Percentiles rank a stretch among this genome's conserved stretches.
phyloP scores from a whole-genome alignment of 1,284 basidiomycete genomes.

The Heterobasidion annosum region DNA sequence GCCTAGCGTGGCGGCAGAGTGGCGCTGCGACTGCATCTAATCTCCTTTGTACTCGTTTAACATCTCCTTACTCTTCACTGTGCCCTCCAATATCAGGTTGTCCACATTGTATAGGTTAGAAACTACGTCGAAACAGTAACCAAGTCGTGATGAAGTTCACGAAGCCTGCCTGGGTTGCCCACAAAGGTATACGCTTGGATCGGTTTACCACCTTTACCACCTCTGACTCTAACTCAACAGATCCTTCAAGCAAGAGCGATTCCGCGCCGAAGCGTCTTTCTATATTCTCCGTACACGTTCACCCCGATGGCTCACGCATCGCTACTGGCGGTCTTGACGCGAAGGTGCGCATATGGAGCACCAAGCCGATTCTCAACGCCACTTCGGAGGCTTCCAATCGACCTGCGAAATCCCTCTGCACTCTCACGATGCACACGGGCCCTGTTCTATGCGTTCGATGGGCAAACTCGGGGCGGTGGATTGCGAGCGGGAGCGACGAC shows the following conservation, averaged over 20 bases:
- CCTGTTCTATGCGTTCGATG: conserved; percentile 93
- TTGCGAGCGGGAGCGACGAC: conserved; percentile 96
- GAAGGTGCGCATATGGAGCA: conserved; percentile 97
- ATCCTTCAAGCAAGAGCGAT: conserved; percentile 13
- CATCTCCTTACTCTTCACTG: too few relatives aligned
- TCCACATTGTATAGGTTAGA: too few relatives aligned
- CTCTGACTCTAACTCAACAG: conserved; percentile 4
- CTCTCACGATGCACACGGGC: conserved; percentile 90
- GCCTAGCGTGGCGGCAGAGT: too few relatives aligned
- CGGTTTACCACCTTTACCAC: neutral
- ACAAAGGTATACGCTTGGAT: conserved; percentile 34
- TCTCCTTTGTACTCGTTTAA: too few relatives aligned
- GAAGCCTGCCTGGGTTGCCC: conserved; percentile 70
- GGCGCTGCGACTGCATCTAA: too few relatives aligned
- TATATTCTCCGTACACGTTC: conserved; percentile 90
- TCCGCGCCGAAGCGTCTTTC: conserved; percentile 63
- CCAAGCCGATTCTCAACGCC: conserved; percentile 79
- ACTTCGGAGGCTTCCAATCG: conserved; percentile 66
- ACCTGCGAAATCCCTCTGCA: conserved; percentile 84
- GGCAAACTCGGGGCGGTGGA: conserved; percentile 90
- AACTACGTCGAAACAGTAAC: too few relatives aligned
- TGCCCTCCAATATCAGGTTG: too few relatives aligned
- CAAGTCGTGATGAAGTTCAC: conserved; percentile 51
- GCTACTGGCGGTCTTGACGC: conserved; percentile 95
- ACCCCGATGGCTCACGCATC: conserved; percentile 92